phyloP scores from a whole-genome alignment of 2,329 filamentous ascomycete species.

The Exserohilum rostratum region DNA sequence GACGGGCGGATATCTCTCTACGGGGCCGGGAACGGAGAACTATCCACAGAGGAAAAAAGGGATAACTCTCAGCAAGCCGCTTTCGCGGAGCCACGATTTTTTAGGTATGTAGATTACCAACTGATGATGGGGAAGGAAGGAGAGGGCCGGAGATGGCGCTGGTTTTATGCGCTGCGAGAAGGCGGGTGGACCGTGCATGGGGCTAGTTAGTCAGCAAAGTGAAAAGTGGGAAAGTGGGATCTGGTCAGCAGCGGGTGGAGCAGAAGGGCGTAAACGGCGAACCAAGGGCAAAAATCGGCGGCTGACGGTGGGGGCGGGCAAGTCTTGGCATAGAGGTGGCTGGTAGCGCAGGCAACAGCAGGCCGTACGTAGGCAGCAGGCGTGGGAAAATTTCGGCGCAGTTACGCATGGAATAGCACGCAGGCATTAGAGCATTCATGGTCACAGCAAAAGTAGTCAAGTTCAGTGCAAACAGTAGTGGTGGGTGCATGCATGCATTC shows the following conservation, averaged over 20 bases:
- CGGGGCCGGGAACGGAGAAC: conserved; percentile 54
- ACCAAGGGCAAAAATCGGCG: too few species aligned
- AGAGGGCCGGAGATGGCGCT: conserved; percentile 27
- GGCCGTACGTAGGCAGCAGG: too few species aligned
- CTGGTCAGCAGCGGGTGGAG: neutral
- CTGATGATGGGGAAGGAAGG: conserved; percentile 45
- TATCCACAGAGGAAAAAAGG: conserved; percentile 39
- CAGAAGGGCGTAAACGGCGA: too few species aligned
- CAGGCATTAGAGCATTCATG: too few species aligned
- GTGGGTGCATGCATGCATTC: conserved; percentile 40
- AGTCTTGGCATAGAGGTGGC: neutral
- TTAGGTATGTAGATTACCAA: conserved; percentile 42
- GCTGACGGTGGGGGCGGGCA: too few species aligned
- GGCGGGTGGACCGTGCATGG: neutral
- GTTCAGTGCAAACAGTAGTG: too few species aligned
- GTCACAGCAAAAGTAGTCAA: neutral
- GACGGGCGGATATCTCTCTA: conserved; percentile 46
- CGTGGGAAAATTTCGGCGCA: neutral
- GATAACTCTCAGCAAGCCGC: conserved; percentile 53
- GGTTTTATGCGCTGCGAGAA: conserved; percentile 23
- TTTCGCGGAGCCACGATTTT: conserved; percentile 49
- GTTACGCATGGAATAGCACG: too few species aligned
- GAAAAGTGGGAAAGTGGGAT: neutral
- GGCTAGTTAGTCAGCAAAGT: conserved; percentile 12
- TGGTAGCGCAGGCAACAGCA: too few species aligned